Percentiles rank a stretch among this genome's conserved stretches.
phyloP scores from a whole-genome alignment of 345 rosid genomes.

The Kandelia obovata region DNA sequence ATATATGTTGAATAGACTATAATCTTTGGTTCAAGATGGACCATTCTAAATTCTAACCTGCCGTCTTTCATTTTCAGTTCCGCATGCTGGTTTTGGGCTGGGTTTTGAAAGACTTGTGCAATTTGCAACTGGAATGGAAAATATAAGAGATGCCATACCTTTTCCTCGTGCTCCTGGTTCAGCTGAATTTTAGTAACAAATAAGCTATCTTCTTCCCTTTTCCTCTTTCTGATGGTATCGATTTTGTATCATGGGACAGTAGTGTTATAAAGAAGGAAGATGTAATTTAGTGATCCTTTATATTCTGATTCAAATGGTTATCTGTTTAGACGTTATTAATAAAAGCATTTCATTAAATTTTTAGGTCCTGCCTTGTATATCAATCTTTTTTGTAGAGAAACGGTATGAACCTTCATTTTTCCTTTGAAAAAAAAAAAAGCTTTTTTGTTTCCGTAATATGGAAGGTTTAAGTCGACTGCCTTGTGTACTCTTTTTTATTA shows the following conservation, averaged over 20 bases:
- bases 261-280: too few species aligned
- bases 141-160: slow-evolving; percentile 90
- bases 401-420: too few species aligned
- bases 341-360: too few species aligned
- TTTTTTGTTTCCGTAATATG: too few species aligned
- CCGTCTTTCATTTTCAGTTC: slow-evolving; percentile 45
- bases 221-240: background rate
- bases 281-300: too few species aligned
- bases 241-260: background rate
- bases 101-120: slow-evolving; percentile 98
- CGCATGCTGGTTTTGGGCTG: slow-evolving; percentile 93
- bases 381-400: too few species aligned
- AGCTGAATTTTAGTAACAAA: slow-evolving; percentile 60
- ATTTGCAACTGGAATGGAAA: slow-evolving; percentile 88
- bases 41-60: background rate
- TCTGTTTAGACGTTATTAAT: too few species aligned
- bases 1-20: background rate
- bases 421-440: too few species aligned
- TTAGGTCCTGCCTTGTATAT: too few species aligned
- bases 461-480: too few species aligned
- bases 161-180: slow-evolving; percentile 92
- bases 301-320: too few species aligned
- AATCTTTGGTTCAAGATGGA: background rate
- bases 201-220: background rate
- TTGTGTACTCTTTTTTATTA: too few species aligned